Base-by-base conservation (phyloP, 2,329 filamentous ascomycete genomes). In the Cryphonectria naterciae region DNA sequence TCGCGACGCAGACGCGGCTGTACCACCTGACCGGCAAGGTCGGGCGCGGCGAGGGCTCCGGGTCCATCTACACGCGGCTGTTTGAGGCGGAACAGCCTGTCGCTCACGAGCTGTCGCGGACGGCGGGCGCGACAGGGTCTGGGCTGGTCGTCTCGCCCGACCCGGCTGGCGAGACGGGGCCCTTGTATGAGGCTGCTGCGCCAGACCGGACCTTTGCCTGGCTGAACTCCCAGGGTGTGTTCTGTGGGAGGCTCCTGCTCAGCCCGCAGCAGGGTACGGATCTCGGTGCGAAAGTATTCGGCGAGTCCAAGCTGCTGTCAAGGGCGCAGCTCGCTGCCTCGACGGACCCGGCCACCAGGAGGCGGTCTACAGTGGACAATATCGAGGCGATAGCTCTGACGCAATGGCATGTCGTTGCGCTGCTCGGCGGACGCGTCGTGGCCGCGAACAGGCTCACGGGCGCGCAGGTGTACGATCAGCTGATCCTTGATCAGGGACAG, bases 391-490 rank as follows among this genome's bases (percentile, higher is more conserved):
- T 97, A 79, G 90, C 92, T 0, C 83, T 99, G 74, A 97, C 95
- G 7, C 94, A 97, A 77, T 99, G 96, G 92, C 96, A 99, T 79
- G 90, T 98, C 65, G 81, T 99, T 32, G 89, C 91, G 74, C 85
- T 99, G 0, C 88, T 97, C 1, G 95, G 96, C 71, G 92, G 91
- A 2, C 89, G 94, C 39, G 86, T 99, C 2, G 89, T 98, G 32
- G 94, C 93, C 2, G 89, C 93, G 72, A 98, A 98, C 78, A 89
- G 94, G 43, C 86, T 99, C 63, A 96, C 95, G 56, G 94, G 95
- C 39, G 89, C 91, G 67, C 85, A 95, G 64, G 92, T 97, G 1
- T 97, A 96, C 75, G 93, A 98, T 78, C 94, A 98, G 80, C 86
- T 91, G 32, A 92, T 99, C 5, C 85, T 98, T 19, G 92, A 95